A percentile compares a stretch with the other conserved stretches of the same genome.
phyloP scores from a whole-genome alignment of 2,329 filamentous ascomycete genomes.

The Xenosphaeropsis pyriputrescens region DNA sequence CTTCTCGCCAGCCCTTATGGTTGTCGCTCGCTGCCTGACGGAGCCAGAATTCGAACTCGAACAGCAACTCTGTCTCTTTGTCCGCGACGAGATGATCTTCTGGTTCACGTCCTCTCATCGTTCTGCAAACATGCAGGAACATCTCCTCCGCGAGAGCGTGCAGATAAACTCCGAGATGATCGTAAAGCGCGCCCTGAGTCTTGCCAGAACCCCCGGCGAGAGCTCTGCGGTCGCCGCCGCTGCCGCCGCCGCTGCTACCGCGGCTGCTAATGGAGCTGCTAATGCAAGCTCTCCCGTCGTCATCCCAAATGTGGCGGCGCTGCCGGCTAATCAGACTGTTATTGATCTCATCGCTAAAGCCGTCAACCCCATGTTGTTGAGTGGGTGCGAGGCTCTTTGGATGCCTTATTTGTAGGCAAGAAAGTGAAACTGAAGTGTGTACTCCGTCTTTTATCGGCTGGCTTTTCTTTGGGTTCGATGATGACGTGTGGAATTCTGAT shows the following conservation, averaged over 20 bases:
- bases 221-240: constrained; percentile 26
- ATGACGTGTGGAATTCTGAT: no score
- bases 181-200: constrained; percentile 74
- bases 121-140: constrained; percentile 36
- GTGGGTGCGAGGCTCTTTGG: constrained; percentile 84
- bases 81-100: constrained; percentile 94
- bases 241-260: not conserved
- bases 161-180: constrained; percentile 81
- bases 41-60: constrained; percentile 86
- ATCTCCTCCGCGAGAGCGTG: constrained; percentile 57
- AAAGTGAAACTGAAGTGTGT: no score
- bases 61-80: constrained; percentile 85
- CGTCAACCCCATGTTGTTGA: constrained; percentile 81
- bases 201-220: constrained; percentile 47
- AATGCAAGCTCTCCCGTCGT: not conserved
- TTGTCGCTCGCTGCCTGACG: constrained; percentile 84
- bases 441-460: no score
- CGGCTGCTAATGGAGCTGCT: not conserved
- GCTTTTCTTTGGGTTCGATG: no score
- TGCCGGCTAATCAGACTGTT: constrained; percentile 93
- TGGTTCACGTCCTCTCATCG: constrained; percentile 81
- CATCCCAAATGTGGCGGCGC: constrained; percentile 39
- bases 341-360: constrained; percentile 89
- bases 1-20: constrained; percentile 90
- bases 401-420: constrained; percentile 73